These are phyloP conservation scores for Lophiostoma macrostomum DNA, from an alignment of 495 filamentous ascomycete genomes.

Conservation along the genomic window DNA sequence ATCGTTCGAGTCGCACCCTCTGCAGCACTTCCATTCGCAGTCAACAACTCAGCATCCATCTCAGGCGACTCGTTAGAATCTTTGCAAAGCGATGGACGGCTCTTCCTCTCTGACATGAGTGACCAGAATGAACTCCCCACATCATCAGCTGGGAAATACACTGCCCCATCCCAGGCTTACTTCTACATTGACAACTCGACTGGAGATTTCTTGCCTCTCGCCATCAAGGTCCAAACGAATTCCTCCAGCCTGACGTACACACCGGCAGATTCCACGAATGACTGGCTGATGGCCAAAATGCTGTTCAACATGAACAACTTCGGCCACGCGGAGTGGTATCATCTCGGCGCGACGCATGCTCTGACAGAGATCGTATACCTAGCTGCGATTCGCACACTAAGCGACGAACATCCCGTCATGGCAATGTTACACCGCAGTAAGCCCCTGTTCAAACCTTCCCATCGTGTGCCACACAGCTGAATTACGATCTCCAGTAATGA, in stretches of 20 bases:
- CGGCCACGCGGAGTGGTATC: background rate
- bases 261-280: background rate
- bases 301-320: constrained; percentile 1
- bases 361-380: background rate
- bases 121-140: background rate
- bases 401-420: background rate
- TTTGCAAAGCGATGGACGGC: background rate
- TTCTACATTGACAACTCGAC: background rate
- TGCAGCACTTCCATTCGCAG: background rate
- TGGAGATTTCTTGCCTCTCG: background rate
- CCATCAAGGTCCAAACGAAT: background rate
- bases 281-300: constrained; percentile 1
- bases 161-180: background rate
- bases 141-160: background rate
- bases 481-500: too few relatives aligned
- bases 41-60: background rate
- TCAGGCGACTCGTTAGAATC: background rate
- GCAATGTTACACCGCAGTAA: background rate
- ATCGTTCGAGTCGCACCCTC: background rate
- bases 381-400: background rate
- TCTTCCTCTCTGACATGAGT: background rate
- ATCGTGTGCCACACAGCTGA: background rate
- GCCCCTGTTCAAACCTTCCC: background rate
- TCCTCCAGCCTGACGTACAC: background rate
- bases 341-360: background rate